phyloP scores from a whole-genome alignment of 495 filamentous ascomycete genomes.

The Poronia punctata region DNA sequence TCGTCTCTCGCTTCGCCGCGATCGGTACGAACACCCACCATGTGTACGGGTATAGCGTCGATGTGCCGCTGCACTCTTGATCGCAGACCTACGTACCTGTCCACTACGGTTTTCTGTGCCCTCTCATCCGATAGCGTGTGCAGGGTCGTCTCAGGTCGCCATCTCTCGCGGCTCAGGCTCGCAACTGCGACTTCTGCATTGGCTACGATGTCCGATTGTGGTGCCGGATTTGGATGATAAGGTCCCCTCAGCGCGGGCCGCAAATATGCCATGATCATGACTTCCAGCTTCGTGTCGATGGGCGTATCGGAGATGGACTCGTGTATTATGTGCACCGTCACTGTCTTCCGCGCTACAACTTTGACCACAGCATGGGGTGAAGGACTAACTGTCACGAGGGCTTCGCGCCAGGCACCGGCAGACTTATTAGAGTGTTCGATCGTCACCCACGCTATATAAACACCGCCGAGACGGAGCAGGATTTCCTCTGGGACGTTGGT shows the following conservation, averaged over 20 bases:
- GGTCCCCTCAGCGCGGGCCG: slow-evolving; percentile 30
- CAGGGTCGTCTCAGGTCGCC: slow-evolving; percentile 37
- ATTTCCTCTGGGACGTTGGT: slow-evolving; percentile 38
- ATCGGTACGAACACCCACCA: slow-evolving; percentile 46
- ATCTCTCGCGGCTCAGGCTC: slow-evolving; percentile 48
- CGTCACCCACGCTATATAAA: slow-evolving; percentile 58
- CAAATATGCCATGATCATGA: slow-evolving; percentile 52
- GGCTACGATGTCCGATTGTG: too few species aligned
- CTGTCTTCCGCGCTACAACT: slow-evolving; percentile 32
- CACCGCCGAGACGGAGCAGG: slow-evolving; percentile 44
- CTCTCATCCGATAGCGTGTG: slow-evolving; percentile 19
- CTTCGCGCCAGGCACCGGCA: slow-evolving; percentile 41
- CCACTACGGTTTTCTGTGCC: slow-evolving; percentile 23
- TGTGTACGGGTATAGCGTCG: slow-evolving; percentile 48
- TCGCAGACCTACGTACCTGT: slow-evolving; percentile 33
- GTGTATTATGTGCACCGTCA: slow-evolving; percentile 38
- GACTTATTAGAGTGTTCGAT: slow-evolving; percentile 22
- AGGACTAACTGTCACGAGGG: slow-evolving; percentile 45
- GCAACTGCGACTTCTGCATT: slow-evolving; percentile 36
- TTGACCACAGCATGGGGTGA: slow-evolving; percentile 30
- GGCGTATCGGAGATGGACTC: slow-evolving; percentile 32
- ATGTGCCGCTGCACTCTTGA: slow-evolving; percentile 41
- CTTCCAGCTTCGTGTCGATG: slow-evolving; percentile 33
- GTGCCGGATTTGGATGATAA: slow-evolving; percentile 25
- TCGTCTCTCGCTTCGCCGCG: slow-evolving; percentile 43